Conservation (phyloP, 768 basidiomycete genomes). For the Amanita pseudoporphyria region DNA sequence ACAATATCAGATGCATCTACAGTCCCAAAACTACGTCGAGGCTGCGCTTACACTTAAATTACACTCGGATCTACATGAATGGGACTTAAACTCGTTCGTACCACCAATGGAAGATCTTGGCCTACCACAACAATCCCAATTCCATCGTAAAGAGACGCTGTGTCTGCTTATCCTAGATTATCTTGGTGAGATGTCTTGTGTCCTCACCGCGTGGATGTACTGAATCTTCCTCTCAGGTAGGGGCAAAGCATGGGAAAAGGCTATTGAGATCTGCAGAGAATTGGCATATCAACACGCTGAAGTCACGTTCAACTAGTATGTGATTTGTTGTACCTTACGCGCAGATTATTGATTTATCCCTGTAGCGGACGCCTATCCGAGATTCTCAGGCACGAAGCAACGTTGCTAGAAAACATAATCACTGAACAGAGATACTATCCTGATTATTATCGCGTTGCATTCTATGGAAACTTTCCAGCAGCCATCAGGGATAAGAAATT, state of each 20-base stretch:
- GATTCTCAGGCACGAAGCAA: conserved; percentile 78
- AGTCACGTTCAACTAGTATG: conserved; percentile 87
- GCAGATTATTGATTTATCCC: conserved; percentile 8
- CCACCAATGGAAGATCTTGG: conserved; percentile 85
- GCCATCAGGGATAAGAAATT: conserved; percentile 87
- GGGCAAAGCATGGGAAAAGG: conserved; percentile 96
- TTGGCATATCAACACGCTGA: conserved; percentile 81
- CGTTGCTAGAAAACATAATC: conserved; percentile 78
- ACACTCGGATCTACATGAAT: conserved; percentile 88
- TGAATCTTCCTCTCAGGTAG: conserved; percentile 45
- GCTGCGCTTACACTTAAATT: conserved; percentile 90
- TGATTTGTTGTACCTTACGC: conserved; percentile 6
- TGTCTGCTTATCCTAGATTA: conserved; percentile 91
- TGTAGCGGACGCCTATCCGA: conserved; percentile 71
- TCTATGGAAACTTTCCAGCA: conserved; percentile 85
- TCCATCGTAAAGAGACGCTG: conserved; percentile 89
- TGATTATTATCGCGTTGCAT: conserved; percentile 90
- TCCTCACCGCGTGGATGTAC: conserved; percentile 1
- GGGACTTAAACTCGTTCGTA: conserved; percentile 76
- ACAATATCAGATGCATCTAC: conserved; percentile 62
- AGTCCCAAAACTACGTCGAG: conserved; percentile 86
- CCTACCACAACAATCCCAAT: conserved; percentile 87
- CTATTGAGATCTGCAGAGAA: conserved; percentile 89
- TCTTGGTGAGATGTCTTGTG: conserved; percentile 44
- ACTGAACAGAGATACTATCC: conserved; percentile 78